These are phyloP conservation scores for Mimosa bimucronata DNA, from an alignment of 306 rosid genomes.

Conservation along the genomic window DNA sequence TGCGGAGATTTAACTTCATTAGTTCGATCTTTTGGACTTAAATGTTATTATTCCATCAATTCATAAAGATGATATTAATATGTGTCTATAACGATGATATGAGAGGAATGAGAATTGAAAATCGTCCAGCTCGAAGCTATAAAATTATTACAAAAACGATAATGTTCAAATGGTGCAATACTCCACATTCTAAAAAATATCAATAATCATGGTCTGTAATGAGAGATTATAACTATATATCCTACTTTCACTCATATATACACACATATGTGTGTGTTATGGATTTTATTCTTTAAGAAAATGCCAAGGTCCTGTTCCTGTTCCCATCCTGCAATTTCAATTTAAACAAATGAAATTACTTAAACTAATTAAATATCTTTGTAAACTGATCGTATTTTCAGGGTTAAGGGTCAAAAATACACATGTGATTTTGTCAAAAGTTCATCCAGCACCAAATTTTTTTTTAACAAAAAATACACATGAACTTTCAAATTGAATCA, in stretches of 20 bases:
- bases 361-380: neutral
- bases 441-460: too few relatives aligned
- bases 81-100: too few relatives aligned
- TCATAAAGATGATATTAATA: neutral
- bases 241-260: neutral
- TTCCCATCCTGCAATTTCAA: conserved; percentile 78
- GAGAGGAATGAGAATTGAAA: neutral
- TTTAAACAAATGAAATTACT: neutral
- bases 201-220: neutral
- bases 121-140: neutral
- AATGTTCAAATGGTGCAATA: too few relatives aligned
- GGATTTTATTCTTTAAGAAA: conserved; percentile 50
- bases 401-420: too few relatives aligned
- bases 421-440: too few relatives aligned
- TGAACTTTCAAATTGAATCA: too few relatives aligned
- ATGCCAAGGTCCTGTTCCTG: conserved; percentile 96
- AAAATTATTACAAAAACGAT: neutral
- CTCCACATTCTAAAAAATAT: too few relatives aligned
- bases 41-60: neutral
- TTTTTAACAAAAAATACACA: too few relatives aligned
- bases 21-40: too few relatives aligned
- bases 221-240: neutral
- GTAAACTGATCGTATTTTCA: neutral
- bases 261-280: too few relatives aligned
- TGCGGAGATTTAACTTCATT: neutral